A percentile compares a stretch with the other conserved stretches of the same genome.
Conservation (phyloP, 2,329 filamentous ascomycete genomes). For the Fusarium sublunatum region DNA sequence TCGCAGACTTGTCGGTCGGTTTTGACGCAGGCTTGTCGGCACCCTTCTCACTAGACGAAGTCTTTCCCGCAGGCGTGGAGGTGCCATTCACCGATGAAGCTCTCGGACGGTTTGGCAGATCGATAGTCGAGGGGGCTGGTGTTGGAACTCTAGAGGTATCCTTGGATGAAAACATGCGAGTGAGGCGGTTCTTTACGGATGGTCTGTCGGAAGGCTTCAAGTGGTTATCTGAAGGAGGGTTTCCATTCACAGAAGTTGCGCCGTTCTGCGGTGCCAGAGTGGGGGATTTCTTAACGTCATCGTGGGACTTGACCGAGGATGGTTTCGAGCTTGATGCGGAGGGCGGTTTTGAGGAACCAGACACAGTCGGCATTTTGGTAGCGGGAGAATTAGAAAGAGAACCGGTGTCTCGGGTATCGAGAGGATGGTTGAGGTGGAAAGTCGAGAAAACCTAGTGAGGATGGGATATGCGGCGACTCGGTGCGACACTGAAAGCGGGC, state of each 20-base stretch:
- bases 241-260: conserved; percentile 46
- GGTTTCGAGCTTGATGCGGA: conserved; percentile 61
- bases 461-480: conserved; percentile 24
- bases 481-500: conserved; percentile 31
- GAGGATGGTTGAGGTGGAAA: conserved; percentile 8
- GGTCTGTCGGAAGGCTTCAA: conserved; percentile 60
- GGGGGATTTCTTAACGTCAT: conserved; percentile 56
- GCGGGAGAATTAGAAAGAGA: conserved; percentile 4
- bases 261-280: conserved; percentile 56
- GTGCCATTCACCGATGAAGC: conserved; percentile 51
- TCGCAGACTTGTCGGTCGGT: conserved; percentile 44
- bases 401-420: conserved; percentile 26
- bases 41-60: conserved; percentile 56
- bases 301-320: conserved; percentile 62
- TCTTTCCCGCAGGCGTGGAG: conserved; percentile 57
- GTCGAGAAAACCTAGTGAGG: conserved; percentile 18
- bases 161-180: conserved; percentile 73
- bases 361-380: conserved; percentile 51
- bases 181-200: conserved; percentile 72
- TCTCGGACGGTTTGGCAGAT: conserved; percentile 50
- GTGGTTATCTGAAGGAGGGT: conserved; percentile 32
- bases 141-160: conserved; percentile 55
- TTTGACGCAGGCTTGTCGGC: conserved; percentile 37
- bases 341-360: conserved; percentile 51
- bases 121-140: conserved; percentile 52